phyloP scores from a whole-genome alignment of 495 filamentous ascomycete species.

The Hyaloscypha bicolor region DNA sequence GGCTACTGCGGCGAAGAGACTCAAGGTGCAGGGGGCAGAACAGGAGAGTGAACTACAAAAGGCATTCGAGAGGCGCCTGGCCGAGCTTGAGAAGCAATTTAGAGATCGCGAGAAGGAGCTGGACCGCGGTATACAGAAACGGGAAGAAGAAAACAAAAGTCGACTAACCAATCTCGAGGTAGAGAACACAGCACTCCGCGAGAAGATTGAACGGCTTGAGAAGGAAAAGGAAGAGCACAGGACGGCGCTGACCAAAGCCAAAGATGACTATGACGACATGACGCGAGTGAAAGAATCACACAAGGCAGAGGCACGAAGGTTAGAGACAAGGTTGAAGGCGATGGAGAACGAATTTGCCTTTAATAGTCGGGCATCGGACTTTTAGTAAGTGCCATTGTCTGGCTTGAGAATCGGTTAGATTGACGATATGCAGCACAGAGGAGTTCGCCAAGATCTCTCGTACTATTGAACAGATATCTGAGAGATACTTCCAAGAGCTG shows the following conservation, averaged over 20 bases:
- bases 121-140: conserved; percentile 4
- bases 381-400: conserved; percentile 25
- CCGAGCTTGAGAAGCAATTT: conserved; percentile 13
- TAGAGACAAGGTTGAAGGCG: conserved; percentile 15
- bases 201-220: conserved; percentile 13
- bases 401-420: conserved; percentile 9
- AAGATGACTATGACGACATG: conserved; percentile 18
- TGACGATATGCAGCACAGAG: conserved; percentile 12
- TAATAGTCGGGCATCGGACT: conserved; percentile 13
- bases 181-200: not conserved
- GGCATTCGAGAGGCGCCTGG: conserved; percentile 7
- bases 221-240: conserved; percentile 12
- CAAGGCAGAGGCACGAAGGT: conserved; percentile 5
- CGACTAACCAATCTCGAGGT: conserved; percentile 17
- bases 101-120: conserved; percentile 14
- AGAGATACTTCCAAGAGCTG: conserved; percentile 20
- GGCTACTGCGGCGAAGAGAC: conserved; percentile 8
- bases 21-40: conserved; percentile 13
- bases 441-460: conserved; percentile 24
- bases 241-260: conserved; percentile 9
- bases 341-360: conserved; percentile 27
- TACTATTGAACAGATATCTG: conserved; percentile 15
- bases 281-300: conserved; percentile 9
- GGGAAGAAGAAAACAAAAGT: conserved; percentile 6
- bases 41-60: conserved; percentile 12